Evolutionary conservation across 495 filamentous ascomycete genomes (phyloP), one percentile per base, ranked within the genome.

Genomic region (Neurospora tetraspora): DNA sequence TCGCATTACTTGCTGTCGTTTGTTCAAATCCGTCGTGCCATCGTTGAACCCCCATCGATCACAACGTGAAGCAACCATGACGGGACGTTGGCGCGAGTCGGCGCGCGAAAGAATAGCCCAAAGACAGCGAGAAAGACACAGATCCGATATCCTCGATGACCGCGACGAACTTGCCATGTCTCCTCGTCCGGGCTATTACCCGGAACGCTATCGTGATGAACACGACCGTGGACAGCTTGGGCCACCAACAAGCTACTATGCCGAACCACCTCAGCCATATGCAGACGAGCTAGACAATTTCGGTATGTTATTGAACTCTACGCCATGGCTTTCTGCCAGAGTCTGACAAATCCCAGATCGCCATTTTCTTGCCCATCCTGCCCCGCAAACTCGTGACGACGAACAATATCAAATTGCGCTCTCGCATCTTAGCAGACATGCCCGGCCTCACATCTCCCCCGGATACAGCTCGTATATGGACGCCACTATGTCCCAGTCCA

Each of bases 231-330:
- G 27, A 65, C 27, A 34, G 27, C 27, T 65, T 65, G 53, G 1
- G 12, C 53, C 53, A 16, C 31, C 53, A 34, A 36, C 27, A 34
- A 7, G 53, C 6, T 65, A 65, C 53, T 65, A 65, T 14, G 53
- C 53, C 47, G 47, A 59, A 65, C 14, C 27, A 65, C 27, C 27
- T 36, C 53, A 34, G 27, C 34, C 47, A 39, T 71, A 70, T 68
- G 72, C 75, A 20, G 59, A 71, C 36, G 77, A 72, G 0, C 70
- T 81, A 9, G 81, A 83, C 43, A 77, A 82, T 59, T 82, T 82
- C 59, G 80, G 81, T 82, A 72, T 73, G 79, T 61, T 9, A 70
- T 27, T 27, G 36, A 27, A 59, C 27, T 70, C 39, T 69, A 10
- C 9, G 8, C 39, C 8, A 2, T 31, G 40, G 1, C 23, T n/a